Evolutionary conservation across 768 basidiomycete species (phyloP).

Genomic region (Hortiboletus flavorubellus): DNA sequence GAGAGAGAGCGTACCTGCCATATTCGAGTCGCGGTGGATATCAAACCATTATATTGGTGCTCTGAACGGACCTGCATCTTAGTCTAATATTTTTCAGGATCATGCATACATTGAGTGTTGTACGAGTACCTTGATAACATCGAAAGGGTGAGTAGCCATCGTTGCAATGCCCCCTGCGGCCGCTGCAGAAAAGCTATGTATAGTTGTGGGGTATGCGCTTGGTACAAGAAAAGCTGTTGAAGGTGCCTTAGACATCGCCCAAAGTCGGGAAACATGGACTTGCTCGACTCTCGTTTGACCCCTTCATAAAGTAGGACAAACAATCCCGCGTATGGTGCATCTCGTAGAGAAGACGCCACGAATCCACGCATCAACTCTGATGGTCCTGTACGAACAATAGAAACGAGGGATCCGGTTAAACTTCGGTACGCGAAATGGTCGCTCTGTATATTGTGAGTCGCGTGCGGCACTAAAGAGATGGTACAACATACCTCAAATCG

Average conservation of each 20-base stretch:
- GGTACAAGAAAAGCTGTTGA: constrained; percentile 39
- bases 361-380: constrained; percentile 84
- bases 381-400: constrained; percentile 67
- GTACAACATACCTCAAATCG: constrained; percentile 73
- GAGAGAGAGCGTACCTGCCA: constrained; percentile 51
- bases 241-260: constrained; percentile 4
- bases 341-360: constrained; percentile 83
- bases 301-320: constrained; percentile 88
- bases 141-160: constrained; percentile 85
- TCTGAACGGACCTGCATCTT: constrained; percentile 89
- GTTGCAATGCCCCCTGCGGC: constrained; percentile 84
- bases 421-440: constrained; percentile 71
- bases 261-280: constrained; percentile 17
- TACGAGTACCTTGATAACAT: constrained; percentile 79
- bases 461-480: neutral
- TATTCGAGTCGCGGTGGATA: constrained; percentile 60
- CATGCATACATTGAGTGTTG: neutral
- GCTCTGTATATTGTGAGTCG: constrained; percentile 47
- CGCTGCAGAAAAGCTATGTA: constrained; percentile 70
- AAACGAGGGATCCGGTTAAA: constrained; percentile 53
- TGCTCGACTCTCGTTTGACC: constrained; percentile 72
- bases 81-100: constrained; percentile 49
- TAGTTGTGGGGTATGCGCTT: constrained; percentile 43
- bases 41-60: constrained; percentile 68
- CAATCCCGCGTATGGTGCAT: constrained; percentile 91